Conservation (phyloP, 2,329 filamentous ascomycete species). For the Beauveria rudraprayagi region DNA sequence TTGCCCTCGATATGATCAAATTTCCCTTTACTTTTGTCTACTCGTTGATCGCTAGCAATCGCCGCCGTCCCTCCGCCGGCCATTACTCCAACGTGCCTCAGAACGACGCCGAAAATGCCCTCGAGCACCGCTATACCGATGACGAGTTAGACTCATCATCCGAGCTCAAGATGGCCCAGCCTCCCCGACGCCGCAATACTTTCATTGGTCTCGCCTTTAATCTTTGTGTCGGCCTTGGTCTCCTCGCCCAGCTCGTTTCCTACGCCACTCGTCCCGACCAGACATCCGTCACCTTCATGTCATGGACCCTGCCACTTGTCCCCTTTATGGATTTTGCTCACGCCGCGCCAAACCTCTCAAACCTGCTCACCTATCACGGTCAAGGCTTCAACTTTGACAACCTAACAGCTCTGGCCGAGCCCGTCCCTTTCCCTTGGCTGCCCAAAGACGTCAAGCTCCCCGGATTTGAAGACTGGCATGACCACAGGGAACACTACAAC, state of each 20-base stretch:
- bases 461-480: constrained; percentile 23
- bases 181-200: not conserved
- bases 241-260: constrained; percentile 18
- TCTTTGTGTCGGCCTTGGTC: constrained; percentile 8
- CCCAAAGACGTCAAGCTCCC: constrained; percentile 15
- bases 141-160: constrained; percentile 9
- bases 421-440: constrained; percentile 20
- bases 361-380: constrained; percentile 17
- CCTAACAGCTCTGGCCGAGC: constrained; percentile 19
- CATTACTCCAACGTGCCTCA: constrained; percentile 19
- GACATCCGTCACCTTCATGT: constrained; percentile 26
- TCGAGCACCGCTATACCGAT: constrained; percentile 5
- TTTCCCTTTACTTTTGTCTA: constrained; percentile 16
- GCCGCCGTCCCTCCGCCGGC: not conserved
- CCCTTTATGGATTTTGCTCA: constrained; percentile 26
- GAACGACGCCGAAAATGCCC: constrained; percentile 17
- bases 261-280: constrained; percentile 21
- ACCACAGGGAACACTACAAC: constrained; percentile 23
- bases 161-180: not conserved
- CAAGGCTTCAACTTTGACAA: constrained; percentile 20
- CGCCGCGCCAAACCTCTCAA: constrained; percentile 20
- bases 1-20: constrained; percentile 20
- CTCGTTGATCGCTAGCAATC: constrained; percentile 3
- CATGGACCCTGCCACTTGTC: constrained; percentile 25
- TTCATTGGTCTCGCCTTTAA: constrained; percentile 9